Percentiles rank a stretch among this genome's conserved stretches.
Conservation (phyloP, 164 flowering plant species). For the Vitis riparia region DNA sequence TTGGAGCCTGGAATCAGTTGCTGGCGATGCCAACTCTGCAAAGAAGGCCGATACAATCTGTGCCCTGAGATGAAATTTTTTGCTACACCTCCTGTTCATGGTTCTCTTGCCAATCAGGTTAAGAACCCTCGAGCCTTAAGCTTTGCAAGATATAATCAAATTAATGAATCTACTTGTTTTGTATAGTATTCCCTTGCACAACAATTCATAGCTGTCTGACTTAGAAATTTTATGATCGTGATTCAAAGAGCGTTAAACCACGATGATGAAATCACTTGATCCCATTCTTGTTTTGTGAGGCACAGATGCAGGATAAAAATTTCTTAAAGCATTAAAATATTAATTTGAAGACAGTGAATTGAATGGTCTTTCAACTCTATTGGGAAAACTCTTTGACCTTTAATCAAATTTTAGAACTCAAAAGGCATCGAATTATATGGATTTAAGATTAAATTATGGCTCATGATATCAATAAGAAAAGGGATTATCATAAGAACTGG, state of each 20-base stretch:
- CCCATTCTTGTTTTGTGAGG: too few relatives aligned
- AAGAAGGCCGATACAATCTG: constrained; percentile 80
- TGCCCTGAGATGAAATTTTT: constrained; percentile 97
- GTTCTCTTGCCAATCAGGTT: constrained; percentile 91
- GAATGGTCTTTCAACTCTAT: too few relatives aligned
- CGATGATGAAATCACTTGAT: too few relatives aligned
- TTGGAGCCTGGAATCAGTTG: constrained; percentile 91
- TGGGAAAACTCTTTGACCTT: too few relatives aligned
- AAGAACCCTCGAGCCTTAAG: background rate
- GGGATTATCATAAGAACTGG: background rate
- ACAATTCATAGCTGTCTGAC: too few relatives aligned
- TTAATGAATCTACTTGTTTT: background rate
- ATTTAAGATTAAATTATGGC: background rate
- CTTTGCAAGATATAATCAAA: background rate
- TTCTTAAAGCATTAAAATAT: too few relatives aligned
- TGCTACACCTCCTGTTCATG: constrained; percentile 87
- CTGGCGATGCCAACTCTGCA: constrained; percentile 56
- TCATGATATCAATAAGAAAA: background rate
- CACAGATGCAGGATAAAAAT: too few relatives aligned
- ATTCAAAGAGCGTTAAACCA: too few relatives aligned
- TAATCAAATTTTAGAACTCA: too few relatives aligned
- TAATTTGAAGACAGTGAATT: too few relatives aligned
- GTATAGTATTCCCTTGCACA: too few relatives aligned
- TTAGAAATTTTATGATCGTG: too few relatives aligned
- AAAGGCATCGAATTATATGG: background rate